These are phyloP conservation scores for Artomyces pyxidatus DNA, from an alignment of 768 basidiomycete genomes.

Conservation along the genomic window DNA sequence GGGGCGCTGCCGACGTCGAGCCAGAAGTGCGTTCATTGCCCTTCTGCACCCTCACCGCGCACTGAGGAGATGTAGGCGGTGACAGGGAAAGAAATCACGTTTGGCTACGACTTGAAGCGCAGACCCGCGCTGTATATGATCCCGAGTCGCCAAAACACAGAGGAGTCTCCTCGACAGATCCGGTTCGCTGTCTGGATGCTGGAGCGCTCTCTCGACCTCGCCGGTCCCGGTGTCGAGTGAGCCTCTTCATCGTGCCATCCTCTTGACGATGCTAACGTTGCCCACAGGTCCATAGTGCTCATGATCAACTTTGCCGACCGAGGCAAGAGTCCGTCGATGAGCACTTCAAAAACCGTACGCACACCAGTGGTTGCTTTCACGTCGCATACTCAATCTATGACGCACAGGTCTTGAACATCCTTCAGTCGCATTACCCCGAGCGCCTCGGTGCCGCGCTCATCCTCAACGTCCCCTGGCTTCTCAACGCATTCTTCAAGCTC, in stretches of 20 bases:
- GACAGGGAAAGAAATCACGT: constrained; percentile 76
- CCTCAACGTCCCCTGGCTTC: constrained; percentile 72
- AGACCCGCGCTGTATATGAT: constrained; percentile 65
- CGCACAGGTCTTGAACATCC: constrained; percentile 35
- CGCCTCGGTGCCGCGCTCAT: constrained; percentile 69
- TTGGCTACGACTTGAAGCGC: constrained; percentile 63
- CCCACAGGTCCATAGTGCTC: constrained; percentile 50
- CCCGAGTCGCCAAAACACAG: constrained; percentile 71
- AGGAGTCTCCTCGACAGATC: constrained; percentile 57
- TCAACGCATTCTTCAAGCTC: constrained; percentile 69
- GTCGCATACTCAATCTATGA: background rate
- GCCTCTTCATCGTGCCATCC: constrained; percentile 18
- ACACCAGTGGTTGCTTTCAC: background rate
- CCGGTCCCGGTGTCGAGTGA: constrained; percentile 78
- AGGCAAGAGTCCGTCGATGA: constrained; percentile 46
- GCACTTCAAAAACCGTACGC: constrained; percentile 29
- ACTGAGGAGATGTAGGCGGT: constrained; percentile 40
- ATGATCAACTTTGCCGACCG: constrained; percentile 75
- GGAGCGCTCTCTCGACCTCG: constrained; percentile 68
- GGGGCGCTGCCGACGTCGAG: constrained; percentile 58
- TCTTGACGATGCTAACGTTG: background rate
- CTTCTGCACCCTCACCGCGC: background rate
- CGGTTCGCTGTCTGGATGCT: constrained; percentile 70
- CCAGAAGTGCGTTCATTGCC: constrained; percentile 48
- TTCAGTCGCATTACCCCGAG: constrained; percentile 83